Evolutionary conservation across 169 alveolate genomes (phyloP).

Genomic region (Theileria parva): DNA sequence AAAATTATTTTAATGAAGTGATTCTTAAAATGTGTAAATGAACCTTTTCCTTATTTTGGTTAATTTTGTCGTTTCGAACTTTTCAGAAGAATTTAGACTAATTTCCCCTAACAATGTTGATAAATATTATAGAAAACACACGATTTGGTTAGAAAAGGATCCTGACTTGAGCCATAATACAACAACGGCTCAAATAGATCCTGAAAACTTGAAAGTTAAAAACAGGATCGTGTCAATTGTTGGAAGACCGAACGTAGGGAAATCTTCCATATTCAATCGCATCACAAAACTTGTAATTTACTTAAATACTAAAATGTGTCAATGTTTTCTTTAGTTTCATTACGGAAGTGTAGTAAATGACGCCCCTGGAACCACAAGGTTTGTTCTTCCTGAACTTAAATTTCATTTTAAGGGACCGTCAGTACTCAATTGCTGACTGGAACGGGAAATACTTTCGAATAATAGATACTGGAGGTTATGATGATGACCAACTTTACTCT

Average conservation of each 20-base stretch:
- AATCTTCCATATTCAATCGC: slow-evolving; percentile 77
- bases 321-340: slow-evolving; percentile 57
- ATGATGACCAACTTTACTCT: slow-evolving; percentile 66
- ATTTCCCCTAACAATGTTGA: neutral
- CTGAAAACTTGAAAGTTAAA: neutral
- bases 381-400: neutral
- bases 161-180: neutral
- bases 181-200: neutral
- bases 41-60: neutral
- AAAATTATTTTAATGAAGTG: neutral
- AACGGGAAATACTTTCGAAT: slow-evolving; percentile 73
- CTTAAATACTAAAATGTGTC: neutral
- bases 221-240: slow-evolving; percentile 65
- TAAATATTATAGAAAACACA: neutral
- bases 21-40: slow-evolving; percentile 8
- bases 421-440: slow-evolving; percentile 76
- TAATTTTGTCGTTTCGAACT: neutral
- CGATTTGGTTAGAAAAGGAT: slow-evolving; percentile 4
- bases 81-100: neutral
- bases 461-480: slow-evolving; percentile 76
- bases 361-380: slow-evolving; percentile 70
- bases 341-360: slow-evolving; percentile 77
- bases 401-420: slow-evolving; percentile 60
- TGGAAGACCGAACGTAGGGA: slow-evolving; percentile 80
- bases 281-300: slow-evolving; percentile 58